phyloP scores from a whole-genome alignment of 2,329 filamentous ascomycete genomes.

The Ascochyta clinopodiicola region DNA sequence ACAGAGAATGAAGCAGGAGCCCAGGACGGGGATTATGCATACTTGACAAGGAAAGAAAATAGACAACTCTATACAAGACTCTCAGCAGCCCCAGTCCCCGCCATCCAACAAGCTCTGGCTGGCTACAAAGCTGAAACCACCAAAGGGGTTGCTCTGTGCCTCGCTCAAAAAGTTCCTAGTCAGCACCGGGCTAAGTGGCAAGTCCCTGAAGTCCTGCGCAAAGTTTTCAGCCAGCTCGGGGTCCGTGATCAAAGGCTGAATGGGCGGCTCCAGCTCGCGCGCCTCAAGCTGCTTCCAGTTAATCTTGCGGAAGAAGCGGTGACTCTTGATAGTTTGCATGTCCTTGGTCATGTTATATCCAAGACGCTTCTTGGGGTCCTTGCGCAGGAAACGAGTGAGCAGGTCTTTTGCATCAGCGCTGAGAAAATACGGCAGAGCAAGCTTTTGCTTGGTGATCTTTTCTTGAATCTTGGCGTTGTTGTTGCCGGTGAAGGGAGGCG shows the following conservation, averaged over 20 bases:
- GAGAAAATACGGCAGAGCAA: constrained; percentile 87
- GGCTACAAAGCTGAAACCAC: constrained; percentile 62
- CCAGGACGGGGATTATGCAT: background rate
- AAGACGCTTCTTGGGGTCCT: constrained; percentile 89
- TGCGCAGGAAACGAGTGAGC: constrained; percentile 85
- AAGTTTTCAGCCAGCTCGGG: constrained; percentile 98
- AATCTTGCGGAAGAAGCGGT: constrained; percentile 96
- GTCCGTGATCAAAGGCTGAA: constrained; percentile 91
- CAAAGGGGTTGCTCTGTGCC: constrained; percentile 56
- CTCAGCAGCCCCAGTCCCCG: constrained; percentile 42
- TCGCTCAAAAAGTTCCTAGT: constrained; percentile 36
- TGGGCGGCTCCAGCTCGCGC: constrained; percentile 84
- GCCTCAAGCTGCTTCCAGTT: constrained; percentile 88
- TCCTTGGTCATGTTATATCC: constrained; percentile 91
- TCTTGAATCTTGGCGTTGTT: constrained; percentile 96
- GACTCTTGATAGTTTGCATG: constrained; percentile 81
- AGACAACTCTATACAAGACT: background rate
- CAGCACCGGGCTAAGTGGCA: constrained; percentile 76
- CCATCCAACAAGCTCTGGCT: constrained; percentile 57
- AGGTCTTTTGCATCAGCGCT: constrained; percentile 92
- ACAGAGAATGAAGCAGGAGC: background rate
- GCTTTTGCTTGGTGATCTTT: constrained; percentile 93
- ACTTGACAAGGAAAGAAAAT: background rate
- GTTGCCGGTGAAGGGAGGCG: constrained; percentile 85
- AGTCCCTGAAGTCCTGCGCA: constrained; percentile 84